A percentile compares a stretch with the other conserved stretches of the same genome.
phyloP scores from a whole-genome alignment of 2,329 filamentous ascomycete species.

The Lomentospora prolificans region DNA sequence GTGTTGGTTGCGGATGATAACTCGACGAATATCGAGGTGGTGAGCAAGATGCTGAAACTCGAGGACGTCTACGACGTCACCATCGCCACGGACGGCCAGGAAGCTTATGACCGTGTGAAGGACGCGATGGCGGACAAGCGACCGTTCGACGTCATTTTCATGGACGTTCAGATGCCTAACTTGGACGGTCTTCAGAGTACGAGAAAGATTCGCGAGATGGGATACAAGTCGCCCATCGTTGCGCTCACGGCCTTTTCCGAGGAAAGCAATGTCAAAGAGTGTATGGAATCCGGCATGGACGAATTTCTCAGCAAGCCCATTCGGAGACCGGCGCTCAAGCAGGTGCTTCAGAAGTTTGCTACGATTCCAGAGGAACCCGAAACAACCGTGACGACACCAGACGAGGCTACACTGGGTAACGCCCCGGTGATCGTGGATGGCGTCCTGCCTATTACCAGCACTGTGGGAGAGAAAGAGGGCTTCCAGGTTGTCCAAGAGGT shows the following conservation, averaged over 20 bases:
- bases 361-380: slow-evolving; percentile 65
- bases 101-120: slow-evolving; percentile 80
- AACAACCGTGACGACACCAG: not conserved
- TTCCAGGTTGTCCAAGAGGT: not conserved
- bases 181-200: slow-evolving; percentile 84
- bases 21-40: slow-evolving; percentile 47
- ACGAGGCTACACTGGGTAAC: not conserved
- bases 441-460: not conserved
- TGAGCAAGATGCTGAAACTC: slow-evolving; percentile 58
- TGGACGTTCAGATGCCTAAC: slow-evolving; percentile 95
- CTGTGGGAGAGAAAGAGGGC: not conserved
- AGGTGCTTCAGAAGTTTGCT: slow-evolving; percentile 74
- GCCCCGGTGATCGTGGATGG: not conserved
- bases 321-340: slow-evolving; percentile 72
- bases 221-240: slow-evolving; percentile 80
- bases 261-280: slow-evolving; percentile 78
- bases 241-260: slow-evolving; percentile 85
- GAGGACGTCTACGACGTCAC: slow-evolving; percentile 81
- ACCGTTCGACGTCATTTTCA: slow-evolving; percentile 82
- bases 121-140: slow-evolving; percentile 64
- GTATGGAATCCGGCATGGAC: slow-evolving; percentile 85
- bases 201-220: slow-evolving; percentile 72
- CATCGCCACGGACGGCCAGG: slow-evolving; percentile 76
- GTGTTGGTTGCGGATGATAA: slow-evolving; percentile 76
- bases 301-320: slow-evolving; percentile 75